Conservation (phyloP, 495 filamentous ascomycete species). For the Penicillium ochrochloron region DNA sequence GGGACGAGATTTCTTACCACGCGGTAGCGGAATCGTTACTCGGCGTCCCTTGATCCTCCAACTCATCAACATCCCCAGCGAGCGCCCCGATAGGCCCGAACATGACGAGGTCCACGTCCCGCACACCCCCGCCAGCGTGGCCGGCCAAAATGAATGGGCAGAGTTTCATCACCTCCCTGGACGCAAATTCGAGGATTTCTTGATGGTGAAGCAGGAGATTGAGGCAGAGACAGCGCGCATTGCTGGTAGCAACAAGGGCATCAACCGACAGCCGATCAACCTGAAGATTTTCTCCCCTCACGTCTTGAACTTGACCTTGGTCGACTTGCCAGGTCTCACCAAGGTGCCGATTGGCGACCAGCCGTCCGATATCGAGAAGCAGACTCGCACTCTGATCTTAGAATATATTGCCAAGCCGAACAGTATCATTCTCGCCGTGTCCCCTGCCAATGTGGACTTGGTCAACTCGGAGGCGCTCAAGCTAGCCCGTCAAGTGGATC, state of each 20-base stretch:
- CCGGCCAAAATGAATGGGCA: slow-evolving; percentile 84
- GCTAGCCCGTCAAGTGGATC: slow-evolving; percentile 94
- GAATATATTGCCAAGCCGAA: slow-evolving; percentile 99
- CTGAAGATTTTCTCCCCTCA: slow-evolving; percentile 98
- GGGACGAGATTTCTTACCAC: slow-evolving; percentile 93
- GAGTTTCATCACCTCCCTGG: slow-evolving; percentile 95
- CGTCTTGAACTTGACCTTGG: slow-evolving; percentile 93
- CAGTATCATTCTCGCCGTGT: slow-evolving; percentile 96
- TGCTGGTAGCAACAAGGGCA: slow-evolving; percentile 97
- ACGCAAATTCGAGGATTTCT: slow-evolving; percentile 89
- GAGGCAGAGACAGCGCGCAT: slow-evolving; percentile 95
- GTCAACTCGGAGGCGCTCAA: slow-evolving; percentile 99
- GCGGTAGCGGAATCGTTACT: slow-evolving; percentile 96
- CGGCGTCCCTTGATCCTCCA: slow-evolving; percentile 93
- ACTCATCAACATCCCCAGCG: slow-evolving; percentile 94
- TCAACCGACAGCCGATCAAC: slow-evolving; percentile 96
- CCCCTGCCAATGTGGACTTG: slow-evolving; percentile 95
- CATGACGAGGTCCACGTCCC: slow-evolving; percentile 66
- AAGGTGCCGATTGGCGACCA: slow-evolving; percentile 99
- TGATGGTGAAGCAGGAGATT: slow-evolving; percentile 92
- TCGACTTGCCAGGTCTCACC: slow-evolving; percentile 93
- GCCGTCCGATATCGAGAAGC: slow-evolving; percentile 97
- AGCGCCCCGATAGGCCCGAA: slow-evolving; percentile 70
- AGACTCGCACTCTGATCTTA: slow-evolving; percentile 93
- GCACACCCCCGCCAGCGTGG: slow-evolving; percentile 71